Evolutionary conservation across 768 basidiomycete species (phyloP), one percentile per base, ranked within the genome.

Genomic region (Psilocybe tampanensis): DNA sequence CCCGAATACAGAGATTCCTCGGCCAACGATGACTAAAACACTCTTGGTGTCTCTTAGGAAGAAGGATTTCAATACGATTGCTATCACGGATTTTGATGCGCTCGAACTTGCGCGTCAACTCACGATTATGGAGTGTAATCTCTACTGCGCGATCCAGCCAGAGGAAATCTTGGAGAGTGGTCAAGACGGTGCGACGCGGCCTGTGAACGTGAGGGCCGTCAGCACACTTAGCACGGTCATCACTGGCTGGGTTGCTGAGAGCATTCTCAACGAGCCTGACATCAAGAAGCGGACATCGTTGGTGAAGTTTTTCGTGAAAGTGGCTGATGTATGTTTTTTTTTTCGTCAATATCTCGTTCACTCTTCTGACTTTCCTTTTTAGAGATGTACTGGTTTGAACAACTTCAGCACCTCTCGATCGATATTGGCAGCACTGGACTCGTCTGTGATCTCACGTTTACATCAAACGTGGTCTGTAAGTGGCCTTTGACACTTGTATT

Each of bases 231-330:
- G 94, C 68, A 98, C 95, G 13, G 85, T 89, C 52, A 89, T 98
- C 63, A 98, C 95, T 1, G 95, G 95, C 3, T 96, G 94, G 92
- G 92, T 98, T 26, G 90, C 95, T 8, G 96, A 98, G 74, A 89
- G 89, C 65, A 95, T 99, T 58, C 74, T 99, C 47, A 88, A 88
- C 64, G 96, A 99, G 74, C 82, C 79, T 51, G 96, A 98, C 72
- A 82, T 86, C 63, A 95, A 93, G 80, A 92, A 87, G 73, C 78
- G 95, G 58, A 88, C 87, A 22, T 56, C 68, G 8, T 67, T 95
- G 60, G 80, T 96, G 66, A 95, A 95, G 72, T 95, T 92, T 72
- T 96, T 94, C 68, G 89, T 97, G 80, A 96, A 96, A 74, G 80
- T 97, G 50, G 89, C 92, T 15, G 92, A 95, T 70, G 93, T 94